Conservation (phyloP, 305 asterid species). For the Stenogyne calaminthoides region DNA sequence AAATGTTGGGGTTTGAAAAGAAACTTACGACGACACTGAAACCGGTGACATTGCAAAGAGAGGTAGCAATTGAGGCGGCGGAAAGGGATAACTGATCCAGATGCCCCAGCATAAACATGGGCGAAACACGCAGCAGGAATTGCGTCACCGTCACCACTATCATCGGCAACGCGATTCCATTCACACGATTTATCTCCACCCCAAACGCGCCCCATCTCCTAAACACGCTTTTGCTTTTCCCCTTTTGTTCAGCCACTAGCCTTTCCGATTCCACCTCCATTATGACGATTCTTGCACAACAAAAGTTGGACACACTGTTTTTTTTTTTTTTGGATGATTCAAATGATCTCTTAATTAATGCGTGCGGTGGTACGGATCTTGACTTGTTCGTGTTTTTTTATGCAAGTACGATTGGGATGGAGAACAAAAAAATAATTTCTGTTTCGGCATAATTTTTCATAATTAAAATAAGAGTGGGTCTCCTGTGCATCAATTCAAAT, state of each 20-base stretch:
- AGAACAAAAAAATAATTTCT: neutral
- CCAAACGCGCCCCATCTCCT: slow-evolving; percentile 17
- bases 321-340: neutral
- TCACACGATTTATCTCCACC: slow-evolving; percentile 36
- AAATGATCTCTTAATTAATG: neutral
- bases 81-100: slow-evolving; percentile 40
- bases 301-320: too few relatives aligned
- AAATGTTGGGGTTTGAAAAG: too few relatives aligned
- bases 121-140: slow-evolving; percentile 41
- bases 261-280: slow-evolving; percentile 29
- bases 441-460: neutral
- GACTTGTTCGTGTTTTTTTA: neutral
- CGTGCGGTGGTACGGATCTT: neutral
- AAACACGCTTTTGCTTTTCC: neutral
- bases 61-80: slow-evolving; percentile 50
- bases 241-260: slow-evolving; percentile 23
- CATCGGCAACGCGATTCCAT: slow-evolving; percentile 46
- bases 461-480: too few relatives aligned
- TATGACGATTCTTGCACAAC: too few relatives aligned
- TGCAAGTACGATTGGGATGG: neutral
- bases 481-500: too few relatives aligned
- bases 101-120: slow-evolving; percentile 53
- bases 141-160: slow-evolving; percentile 43
- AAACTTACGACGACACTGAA: slow-evolving; percentile 42
- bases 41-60: slow-evolving; percentile 52